These are phyloP conservation scores for Russula dissimulans DNA, from an alignment of 768 basidiomycete genomes.

Conservation along the genomic window DNA sequence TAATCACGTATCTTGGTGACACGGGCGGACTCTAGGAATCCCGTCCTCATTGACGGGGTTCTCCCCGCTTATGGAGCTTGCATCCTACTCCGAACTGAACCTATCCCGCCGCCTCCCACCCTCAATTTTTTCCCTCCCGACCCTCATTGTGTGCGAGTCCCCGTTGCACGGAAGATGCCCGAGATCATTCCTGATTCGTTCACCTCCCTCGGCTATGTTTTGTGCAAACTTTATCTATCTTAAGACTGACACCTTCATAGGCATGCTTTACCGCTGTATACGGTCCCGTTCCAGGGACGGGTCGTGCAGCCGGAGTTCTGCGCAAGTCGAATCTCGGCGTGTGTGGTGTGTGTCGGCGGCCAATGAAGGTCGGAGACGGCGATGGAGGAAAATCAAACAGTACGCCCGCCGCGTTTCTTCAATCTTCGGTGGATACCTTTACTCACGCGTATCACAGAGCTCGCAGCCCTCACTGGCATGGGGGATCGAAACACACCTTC, in stretches of 20 bases:
- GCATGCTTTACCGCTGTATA: constrained; percentile 97
- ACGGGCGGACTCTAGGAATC: neutral
- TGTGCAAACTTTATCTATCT: neutral
- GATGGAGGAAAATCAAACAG: constrained; percentile 85
- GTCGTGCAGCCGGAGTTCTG: constrained; percentile 41
- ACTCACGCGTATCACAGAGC: constrained; percentile 46
- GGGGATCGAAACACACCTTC: constrained; percentile 47
- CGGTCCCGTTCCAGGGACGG: constrained; percentile 66
- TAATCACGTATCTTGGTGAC: neutral
- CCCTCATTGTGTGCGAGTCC: neutral
- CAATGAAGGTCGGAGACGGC: constrained; percentile 92
- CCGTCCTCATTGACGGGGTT: neutral
- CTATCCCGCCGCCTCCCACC: neutral
- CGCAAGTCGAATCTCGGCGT: constrained; percentile 81
- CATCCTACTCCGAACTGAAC: neutral
- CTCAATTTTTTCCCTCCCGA: neutral
- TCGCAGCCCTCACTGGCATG: constrained; percentile 90
- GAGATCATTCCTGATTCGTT: neutral
- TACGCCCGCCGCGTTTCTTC: constrained; percentile 32
- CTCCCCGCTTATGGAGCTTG: neutral
- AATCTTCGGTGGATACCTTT: neutral
- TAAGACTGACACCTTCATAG: constrained; percentile 31
- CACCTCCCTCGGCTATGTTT: neutral
- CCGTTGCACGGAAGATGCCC: neutral
- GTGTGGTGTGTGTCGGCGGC: constrained; percentile 92